Conservation (phyloP, 1,139 yeast genomes). For the Scheffersomyces insectosa region DNA sequence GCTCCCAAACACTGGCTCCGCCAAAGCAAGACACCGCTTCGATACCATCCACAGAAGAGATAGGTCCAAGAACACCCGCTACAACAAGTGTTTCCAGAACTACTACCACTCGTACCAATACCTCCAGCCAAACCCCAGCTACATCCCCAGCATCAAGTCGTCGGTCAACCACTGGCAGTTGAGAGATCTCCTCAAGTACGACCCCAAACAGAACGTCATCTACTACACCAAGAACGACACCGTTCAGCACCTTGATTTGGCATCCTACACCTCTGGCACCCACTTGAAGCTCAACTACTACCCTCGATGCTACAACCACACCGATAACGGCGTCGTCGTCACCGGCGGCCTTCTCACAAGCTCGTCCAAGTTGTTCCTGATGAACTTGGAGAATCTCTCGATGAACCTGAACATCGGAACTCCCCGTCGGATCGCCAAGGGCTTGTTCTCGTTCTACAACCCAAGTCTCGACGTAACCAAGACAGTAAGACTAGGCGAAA, state of each 20-base stretch:
- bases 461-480: constrained; percentile 45
- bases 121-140: constrained; percentile 39
- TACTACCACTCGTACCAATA: constrained; percentile 44
- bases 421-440: constrained; percentile 43
- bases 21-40: constrained; percentile 3
- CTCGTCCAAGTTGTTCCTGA: constrained; percentile 21
- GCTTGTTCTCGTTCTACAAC: constrained; percentile 61
- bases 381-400: constrained; percentile 28
- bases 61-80: constrained; percentile 12
- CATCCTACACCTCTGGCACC: constrained; percentile 19
- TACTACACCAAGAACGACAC: constrained; percentile 37
- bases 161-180: constrained; percentile 81
- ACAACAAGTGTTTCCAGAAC: constrained; percentile 44
- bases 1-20: constrained; percentile 2
- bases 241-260: constrained; percentile 28
- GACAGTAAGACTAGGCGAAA: constrained; percentile 68
- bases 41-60: constrained; percentile 1
- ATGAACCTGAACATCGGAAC: constrained; percentile 13
- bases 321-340: constrained; percentile 59
- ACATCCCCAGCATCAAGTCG: constrained; percentile 29
- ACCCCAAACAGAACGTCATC: constrained; percentile 26
- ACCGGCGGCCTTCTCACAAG: constrained; percentile 65
- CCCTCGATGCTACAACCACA: constrained; percentile 71
- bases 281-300: constrained; percentile 51
- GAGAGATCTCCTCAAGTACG: constrained; percentile 66